Conservation (phyloP, 441 rosid species). For the Croton laevigatus region DNA sequence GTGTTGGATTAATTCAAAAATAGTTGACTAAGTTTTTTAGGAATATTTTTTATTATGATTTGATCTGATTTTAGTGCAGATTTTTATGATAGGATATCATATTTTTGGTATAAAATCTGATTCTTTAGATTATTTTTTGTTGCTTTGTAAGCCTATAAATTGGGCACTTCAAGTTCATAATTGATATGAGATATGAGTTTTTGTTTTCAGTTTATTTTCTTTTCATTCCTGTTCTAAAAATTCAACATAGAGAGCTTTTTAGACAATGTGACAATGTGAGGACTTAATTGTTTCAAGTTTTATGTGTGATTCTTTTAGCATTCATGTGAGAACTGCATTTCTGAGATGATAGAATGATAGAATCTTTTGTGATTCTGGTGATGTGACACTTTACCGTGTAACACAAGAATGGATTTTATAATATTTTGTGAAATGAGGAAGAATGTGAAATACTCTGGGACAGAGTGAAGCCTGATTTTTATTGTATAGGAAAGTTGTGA, state of each 20-base stretch:
- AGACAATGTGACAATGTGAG: background rate
- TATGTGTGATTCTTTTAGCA: background rate
- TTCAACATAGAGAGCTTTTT: background rate
- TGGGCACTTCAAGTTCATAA: too few species aligned
- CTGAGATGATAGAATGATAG: background rate
- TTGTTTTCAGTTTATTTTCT: too few species aligned
- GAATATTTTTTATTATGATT: too few species aligned
- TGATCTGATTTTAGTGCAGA: too few species aligned
- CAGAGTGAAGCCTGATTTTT: background rate
- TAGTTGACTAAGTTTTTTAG: too few species aligned
- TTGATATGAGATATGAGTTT: too few species aligned
- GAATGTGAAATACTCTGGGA: background rate
- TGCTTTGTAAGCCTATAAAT: too few species aligned
- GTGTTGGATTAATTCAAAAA: too few species aligned
- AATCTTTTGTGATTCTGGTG: background rate
- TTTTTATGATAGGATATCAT: too few species aligned
- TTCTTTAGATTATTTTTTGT: too few species aligned
- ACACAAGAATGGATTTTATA: background rate
- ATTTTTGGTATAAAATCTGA: too few species aligned
- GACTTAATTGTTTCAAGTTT: background rate
- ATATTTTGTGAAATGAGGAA: conserved; percentile 1
- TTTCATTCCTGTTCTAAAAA: too few species aligned
- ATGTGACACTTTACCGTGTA: background rate
- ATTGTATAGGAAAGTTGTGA: background rate
- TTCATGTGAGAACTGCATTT: background rate